These are phyloP conservation scores for Casaregolazyma suthepensis DNA, from an alignment of 1,139 yeast species.

Conservation along the genomic window DNA sequence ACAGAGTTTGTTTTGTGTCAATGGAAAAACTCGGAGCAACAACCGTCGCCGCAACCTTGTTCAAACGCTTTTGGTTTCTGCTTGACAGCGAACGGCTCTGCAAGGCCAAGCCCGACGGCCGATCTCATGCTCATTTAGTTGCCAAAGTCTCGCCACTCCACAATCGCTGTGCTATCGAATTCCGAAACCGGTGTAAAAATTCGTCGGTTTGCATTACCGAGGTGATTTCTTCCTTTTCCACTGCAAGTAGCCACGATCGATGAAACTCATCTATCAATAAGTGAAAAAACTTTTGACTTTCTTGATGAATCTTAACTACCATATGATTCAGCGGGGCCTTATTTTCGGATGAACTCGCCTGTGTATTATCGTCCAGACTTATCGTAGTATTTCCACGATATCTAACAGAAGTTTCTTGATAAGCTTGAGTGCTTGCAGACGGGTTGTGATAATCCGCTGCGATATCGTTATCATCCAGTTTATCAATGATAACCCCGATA, in stretches of 20 bases:
- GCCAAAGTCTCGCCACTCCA: constrained; percentile 7
- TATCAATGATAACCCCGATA: constrained; percentile 9
- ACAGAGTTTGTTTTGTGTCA: not conserved
- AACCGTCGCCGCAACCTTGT: not conserved
- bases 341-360: not conserved
- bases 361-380: not conserved
- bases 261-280: constrained; percentile 28
- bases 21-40: not conserved
- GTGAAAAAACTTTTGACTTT: constrained; percentile 15
- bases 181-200: constrained; percentile 19
- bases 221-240: constrained; percentile 22
- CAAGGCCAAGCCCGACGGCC: not conserved
- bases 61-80: no score
- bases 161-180: not conserved
- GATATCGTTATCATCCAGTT: not conserved
- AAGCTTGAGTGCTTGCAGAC: not conserved
- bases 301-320: not conserved
- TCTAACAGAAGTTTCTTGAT: not conserved
- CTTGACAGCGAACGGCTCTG: not conserved
- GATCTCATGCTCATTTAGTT: not conserved
- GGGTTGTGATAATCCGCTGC: not conserved
- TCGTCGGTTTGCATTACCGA: constrained; percentile 32
- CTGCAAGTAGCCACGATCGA: constrained; percentile 26
- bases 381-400: not conserved
- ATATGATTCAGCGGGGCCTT: not conserved